These are phyloP conservation scores for Polygonum maritimum DNA, from an alignment of 148 eudicot species.

Conservation along the genomic window DNA sequence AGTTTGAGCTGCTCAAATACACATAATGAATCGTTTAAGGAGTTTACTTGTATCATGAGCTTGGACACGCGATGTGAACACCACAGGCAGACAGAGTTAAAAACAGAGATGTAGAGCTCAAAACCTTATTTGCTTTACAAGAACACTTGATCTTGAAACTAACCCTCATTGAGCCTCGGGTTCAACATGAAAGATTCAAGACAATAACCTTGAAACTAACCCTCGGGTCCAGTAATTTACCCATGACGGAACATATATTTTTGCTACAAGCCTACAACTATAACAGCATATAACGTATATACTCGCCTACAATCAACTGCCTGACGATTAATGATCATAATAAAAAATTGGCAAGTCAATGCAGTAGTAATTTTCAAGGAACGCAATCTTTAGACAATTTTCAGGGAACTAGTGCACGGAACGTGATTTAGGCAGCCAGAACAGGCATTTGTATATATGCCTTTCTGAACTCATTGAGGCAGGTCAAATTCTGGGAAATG, in stretches of 20 bases:
- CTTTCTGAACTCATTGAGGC: not conserved
- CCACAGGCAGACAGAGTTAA: not conserved
- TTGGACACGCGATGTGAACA: not conserved
- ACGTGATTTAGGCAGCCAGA: not conserved
- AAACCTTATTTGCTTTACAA: not conserved
- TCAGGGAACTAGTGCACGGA: not conserved
- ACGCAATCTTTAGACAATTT: too few species aligned
- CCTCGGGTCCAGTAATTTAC: not conserved
- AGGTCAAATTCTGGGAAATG: not conserved
- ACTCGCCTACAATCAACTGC: not conserved
- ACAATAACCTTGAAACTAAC: not conserved
- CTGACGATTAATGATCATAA: not conserved
- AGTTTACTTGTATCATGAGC: not conserved
- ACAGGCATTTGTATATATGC: not conserved
- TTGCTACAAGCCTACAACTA: too few species aligned
- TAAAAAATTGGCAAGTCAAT: not conserved
- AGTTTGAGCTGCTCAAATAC: conserved; percentile 2
- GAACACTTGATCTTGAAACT: not conserved
- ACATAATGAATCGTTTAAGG: not conserved
- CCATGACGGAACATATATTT: too few species aligned
- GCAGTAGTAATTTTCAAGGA: too few species aligned
- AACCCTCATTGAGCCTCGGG: too few species aligned
- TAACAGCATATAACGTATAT: too few species aligned
- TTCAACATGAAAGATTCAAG: not conserved
- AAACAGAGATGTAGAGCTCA: not conserved